phyloP scores from a whole-genome alignment of 2,329 filamentous ascomycete genomes.

The Aspergillus ochraceoroseus region DNA sequence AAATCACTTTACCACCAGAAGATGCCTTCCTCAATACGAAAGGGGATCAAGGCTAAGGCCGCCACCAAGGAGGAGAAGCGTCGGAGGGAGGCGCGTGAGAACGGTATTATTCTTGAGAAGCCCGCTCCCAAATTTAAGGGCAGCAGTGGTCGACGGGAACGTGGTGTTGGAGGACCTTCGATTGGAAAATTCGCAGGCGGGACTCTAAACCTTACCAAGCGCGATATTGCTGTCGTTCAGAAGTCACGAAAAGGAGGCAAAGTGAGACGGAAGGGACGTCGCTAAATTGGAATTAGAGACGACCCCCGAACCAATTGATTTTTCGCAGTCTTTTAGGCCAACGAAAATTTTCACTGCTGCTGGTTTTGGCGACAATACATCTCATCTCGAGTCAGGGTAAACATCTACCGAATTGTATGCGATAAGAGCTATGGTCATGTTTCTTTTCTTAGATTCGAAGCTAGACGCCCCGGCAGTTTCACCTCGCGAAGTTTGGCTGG shows the following conservation, averaged over 20 bases:
- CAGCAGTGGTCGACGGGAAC: conserved; percentile 47
- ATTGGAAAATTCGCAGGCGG: conserved; percentile 78
- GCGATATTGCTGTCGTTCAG: conserved; percentile 65
- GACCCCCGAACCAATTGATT: not conserved
- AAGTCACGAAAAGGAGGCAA: conserved; percentile 15
- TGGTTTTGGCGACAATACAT: too few species aligned
- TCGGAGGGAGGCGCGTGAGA: conserved; percentile 76
- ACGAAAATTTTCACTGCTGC: too few species aligned
- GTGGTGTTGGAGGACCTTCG: conserved; percentile 67
- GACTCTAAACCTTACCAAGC: conserved; percentile 70
- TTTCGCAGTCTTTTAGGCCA: not conserved
- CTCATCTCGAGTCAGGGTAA: too few species aligned
- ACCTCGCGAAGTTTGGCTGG: conserved; percentile 1
- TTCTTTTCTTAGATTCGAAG: too few species aligned
- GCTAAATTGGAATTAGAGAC: conserved; percentile 15
- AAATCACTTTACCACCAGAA: conserved; percentile 68
- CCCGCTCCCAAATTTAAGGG: conserved; percentile 36
- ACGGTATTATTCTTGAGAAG: conserved; percentile 79
- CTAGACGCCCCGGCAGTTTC: conserved; percentile 5
- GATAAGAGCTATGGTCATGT: too few species aligned
- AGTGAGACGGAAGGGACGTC: conserved; percentile 27
- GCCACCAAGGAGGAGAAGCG: conserved; percentile 63
- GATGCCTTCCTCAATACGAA: conserved; percentile 83
- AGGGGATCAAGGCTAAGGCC: conserved; percentile 72
- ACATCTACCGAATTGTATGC: too few species aligned